Conservation (phyloP, 202 grass and related monocot species). For the Hordeum pubiflorum region DNA sequence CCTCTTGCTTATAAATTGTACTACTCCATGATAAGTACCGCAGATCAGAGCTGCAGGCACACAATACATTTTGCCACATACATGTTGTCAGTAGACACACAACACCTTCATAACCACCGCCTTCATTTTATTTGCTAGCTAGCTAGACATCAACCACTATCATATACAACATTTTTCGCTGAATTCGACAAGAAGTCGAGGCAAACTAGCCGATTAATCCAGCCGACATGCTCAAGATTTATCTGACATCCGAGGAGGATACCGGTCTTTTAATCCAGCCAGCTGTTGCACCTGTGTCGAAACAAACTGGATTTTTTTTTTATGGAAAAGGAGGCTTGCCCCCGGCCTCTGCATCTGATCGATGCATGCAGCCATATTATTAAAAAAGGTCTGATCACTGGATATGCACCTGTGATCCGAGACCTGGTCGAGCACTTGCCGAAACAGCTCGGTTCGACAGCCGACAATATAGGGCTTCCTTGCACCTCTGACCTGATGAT, state of each 20-base stretch:
- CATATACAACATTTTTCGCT: conserved; percentile 3
- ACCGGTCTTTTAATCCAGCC: not conserved
- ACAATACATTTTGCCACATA: not conserved
- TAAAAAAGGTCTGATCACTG: no score
- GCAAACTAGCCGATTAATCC: not conserved
- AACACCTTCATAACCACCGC: not conserved
- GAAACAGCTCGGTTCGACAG: not conserved
- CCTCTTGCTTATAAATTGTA: not conserved
- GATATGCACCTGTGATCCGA: not conserved
- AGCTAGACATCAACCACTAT: not conserved
- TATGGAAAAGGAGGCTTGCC: no score
- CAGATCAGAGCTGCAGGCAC: not conserved
- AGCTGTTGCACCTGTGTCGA: not conserved
- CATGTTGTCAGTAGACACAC: not conserved
- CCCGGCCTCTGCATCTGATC: no score
- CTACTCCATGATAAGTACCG: no score
- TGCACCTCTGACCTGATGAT: not conserved
- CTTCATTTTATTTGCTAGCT: not conserved
- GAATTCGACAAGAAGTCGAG: conserved; percentile 10
- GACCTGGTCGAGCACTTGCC: not conserved
- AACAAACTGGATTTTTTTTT: not conserved
- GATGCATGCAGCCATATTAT: no score
- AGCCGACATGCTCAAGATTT: not conserved
- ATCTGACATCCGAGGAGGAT: not conserved
- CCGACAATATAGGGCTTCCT: not conserved